phyloP scores from a whole-genome alignment of 2,329 filamentous ascomycete species.

The Zarea fungicola region DNA sequence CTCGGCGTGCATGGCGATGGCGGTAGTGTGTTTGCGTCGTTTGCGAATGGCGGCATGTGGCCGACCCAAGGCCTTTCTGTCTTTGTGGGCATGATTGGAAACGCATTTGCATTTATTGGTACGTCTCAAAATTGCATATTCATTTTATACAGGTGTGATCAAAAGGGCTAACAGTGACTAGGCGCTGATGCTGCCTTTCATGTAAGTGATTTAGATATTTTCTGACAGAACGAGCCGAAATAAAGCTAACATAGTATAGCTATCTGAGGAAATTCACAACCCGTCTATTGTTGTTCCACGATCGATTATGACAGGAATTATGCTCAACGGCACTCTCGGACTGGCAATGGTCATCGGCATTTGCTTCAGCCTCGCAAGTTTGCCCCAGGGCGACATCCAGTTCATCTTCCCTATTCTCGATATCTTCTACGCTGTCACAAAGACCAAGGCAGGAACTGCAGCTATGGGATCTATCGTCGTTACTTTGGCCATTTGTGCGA shows the following conservation, averaged over 20 bases:
- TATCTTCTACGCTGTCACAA: constrained; percentile 48
- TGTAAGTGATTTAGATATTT: constrained; percentile 11
- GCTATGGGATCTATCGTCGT: constrained; percentile 47
- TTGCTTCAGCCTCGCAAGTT: constrained; percentile 43
- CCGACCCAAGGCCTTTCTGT: constrained; percentile 26
- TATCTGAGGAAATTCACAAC: constrained; percentile 33
- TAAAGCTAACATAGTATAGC: neutral
- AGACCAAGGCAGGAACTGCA: constrained; percentile 41
- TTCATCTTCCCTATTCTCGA: constrained; percentile 50
- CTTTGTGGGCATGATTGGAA: constrained; percentile 39
- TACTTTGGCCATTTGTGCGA: constrained; percentile 43
- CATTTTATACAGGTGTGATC: neutral
- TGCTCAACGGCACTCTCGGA: constrained; percentile 47
- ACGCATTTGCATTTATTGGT: constrained; percentile 30
- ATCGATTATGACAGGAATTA: constrained; percentile 43
- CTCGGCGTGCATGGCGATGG: constrained; percentile 9
- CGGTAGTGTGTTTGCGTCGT: constrained; percentile 6
- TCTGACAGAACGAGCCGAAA: too few species aligned
- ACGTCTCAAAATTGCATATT: neutral
- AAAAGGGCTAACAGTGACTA: neutral
- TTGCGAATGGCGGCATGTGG: constrained; percentile 38
- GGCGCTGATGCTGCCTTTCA: constrained; percentile 26
- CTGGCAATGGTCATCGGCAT: constrained; percentile 52
- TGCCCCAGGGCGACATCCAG: constrained; percentile 34
- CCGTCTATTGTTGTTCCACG: constrained; percentile 45